Percentiles rank a stretch among this genome's conserved stretches.
phyloP scores from a whole-genome alignment of 768 basidiomycete genomes.

The Xanthoconium stramineum region DNA sequence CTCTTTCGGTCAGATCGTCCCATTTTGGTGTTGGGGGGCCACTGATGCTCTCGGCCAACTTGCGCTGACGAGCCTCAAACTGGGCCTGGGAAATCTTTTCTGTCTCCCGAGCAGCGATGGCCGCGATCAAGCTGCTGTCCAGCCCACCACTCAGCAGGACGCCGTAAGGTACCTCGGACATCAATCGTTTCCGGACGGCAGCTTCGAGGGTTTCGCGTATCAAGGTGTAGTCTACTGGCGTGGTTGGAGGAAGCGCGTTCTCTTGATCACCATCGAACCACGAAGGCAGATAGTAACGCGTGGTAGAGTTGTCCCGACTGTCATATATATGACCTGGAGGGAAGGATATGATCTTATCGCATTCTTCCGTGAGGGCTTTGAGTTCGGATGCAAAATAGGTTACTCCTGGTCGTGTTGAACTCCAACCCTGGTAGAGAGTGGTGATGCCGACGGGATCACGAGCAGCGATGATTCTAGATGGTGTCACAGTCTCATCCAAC shows the following conservation, averaged over 20 bases:
- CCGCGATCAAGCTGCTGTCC: constrained; percentile 93
- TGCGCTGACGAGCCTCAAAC: constrained; percentile 63
- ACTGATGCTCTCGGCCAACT: constrained; percentile 49
- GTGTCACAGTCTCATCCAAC: constrained; percentile 87
- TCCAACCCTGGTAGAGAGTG: constrained; percentile 97
- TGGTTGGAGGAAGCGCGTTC: constrained; percentile 53
- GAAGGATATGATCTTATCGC: constrained; percentile 92
- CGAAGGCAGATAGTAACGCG: constrained; percentile 80
- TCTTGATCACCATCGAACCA: constrained; percentile 89
- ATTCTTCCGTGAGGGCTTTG: constrained; percentile 86
- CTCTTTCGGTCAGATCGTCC: constrained; percentile 48
- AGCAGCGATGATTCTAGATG: constrained; percentile 89
- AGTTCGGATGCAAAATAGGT: constrained; percentile 96
- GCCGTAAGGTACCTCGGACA: constrained; percentile 98
- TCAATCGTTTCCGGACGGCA: constrained; percentile 90
- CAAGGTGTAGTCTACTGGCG: constrained; percentile 57
- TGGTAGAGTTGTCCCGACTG: constrained; percentile 72
- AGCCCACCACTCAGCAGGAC: constrained; percentile 94
- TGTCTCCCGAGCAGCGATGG: constrained; percentile 92
- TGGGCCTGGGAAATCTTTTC: constrained; percentile 86
- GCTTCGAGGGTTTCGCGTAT: constrained; percentile 83
- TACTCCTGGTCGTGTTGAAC: constrained; percentile 73
- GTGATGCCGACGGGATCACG: constrained; percentile 98
- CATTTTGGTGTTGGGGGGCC: constrained; percentile 55
- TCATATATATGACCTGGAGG: constrained; percentile 98